These are phyloP conservation scores for Aechmea fasciata DNA, from an alignment of 176 grass and related monocot species.

Conservation along the genomic window DNA sequence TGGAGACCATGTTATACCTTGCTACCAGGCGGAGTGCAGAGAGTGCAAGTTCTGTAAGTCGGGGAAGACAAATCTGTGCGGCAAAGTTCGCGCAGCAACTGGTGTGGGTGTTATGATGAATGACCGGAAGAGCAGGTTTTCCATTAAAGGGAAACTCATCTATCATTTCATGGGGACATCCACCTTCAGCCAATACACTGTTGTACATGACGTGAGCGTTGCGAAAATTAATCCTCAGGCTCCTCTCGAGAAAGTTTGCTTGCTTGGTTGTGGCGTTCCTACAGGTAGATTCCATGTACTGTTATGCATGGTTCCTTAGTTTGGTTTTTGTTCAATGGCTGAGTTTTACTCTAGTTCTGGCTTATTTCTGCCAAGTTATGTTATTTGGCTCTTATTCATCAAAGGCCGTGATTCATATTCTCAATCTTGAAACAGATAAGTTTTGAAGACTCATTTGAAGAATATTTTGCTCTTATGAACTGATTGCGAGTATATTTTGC, in stretches of 20 bases:
- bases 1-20: slow-evolving; percentile 97
- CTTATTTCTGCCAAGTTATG: no score
- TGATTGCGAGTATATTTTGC: no score
- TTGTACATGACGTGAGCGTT: slow-evolving; percentile 96
- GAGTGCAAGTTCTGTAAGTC: slow-evolving; percentile 96
- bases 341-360: no score
- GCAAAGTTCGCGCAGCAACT: slow-evolving; percentile 79
- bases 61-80: slow-evolving; percentile 93
- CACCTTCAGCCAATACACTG: slow-evolving; percentile 97
- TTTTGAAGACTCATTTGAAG: no score
- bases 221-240: slow-evolving; percentile 85
- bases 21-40: slow-evolving; percentile 89
- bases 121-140: slow-evolving; percentile 75
- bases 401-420: no score
- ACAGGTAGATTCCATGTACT: slow-evolving; percentile 43
- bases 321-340: no score
- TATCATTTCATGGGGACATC: slow-evolving; percentile 99
- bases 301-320: not conserved
- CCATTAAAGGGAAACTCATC: slow-evolving; percentile 70
- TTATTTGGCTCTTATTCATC: no score
- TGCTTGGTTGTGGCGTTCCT: slow-evolving; percentile 92
- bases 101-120: slow-evolving; percentile 91
- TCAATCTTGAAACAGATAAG: no score
- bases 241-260: slow-evolving; percentile 81
- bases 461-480: no score